Percentiles rank a stretch among this genome's conserved stretches.
Evolutionary conservation across 139 green algal genomes (phyloP).

Genomic region (Gonium pectorale): DNA sequence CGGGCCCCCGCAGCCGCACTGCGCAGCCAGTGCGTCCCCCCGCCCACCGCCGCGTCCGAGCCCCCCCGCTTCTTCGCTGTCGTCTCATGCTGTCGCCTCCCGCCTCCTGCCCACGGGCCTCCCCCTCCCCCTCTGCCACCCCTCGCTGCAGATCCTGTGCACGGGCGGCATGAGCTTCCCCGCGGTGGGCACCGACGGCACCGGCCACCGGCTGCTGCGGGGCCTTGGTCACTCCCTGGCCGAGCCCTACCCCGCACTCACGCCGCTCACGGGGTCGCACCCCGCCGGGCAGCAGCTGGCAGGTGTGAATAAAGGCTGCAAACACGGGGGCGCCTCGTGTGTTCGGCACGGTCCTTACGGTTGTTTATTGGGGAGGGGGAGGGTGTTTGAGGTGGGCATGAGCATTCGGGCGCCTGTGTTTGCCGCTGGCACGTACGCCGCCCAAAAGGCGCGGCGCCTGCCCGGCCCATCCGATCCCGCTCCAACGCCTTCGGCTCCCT

Average conservation of each 20-base stretch:
- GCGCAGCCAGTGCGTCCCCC: no score
- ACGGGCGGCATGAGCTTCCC: conserved; percentile 89
- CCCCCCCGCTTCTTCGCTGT: no score
- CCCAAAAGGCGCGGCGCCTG: no score
- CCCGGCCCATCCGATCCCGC: no score
- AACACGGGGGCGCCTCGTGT: no score
- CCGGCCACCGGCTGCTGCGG: conserved; percentile 64
- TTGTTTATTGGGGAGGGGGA: neutral
- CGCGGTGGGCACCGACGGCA: conserved; percentile 88
- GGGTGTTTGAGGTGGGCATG: neutral
- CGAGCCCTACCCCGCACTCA: conserved; percentile 86
- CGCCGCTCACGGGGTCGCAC: conserved; percentile 82
- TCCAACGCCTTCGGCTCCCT: no score
- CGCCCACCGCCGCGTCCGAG: no score
- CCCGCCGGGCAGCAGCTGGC: conserved; percentile 73
- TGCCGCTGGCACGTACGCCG: no score
- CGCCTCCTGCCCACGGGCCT: neutral
- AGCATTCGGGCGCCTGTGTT: no score
- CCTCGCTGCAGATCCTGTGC: conserved; percentile 65
- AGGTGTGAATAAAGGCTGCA: conserved; percentile 44
- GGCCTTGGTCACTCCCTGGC: conserved; percentile 74
- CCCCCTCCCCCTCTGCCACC: neutral
- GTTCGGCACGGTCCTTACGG: no score
- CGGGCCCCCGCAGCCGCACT: no score
- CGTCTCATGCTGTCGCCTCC: no score